Evolutionary conservation across 208 protist species (phyloP).

Genomic region (Vickermania ingenoplastis): DNA sequence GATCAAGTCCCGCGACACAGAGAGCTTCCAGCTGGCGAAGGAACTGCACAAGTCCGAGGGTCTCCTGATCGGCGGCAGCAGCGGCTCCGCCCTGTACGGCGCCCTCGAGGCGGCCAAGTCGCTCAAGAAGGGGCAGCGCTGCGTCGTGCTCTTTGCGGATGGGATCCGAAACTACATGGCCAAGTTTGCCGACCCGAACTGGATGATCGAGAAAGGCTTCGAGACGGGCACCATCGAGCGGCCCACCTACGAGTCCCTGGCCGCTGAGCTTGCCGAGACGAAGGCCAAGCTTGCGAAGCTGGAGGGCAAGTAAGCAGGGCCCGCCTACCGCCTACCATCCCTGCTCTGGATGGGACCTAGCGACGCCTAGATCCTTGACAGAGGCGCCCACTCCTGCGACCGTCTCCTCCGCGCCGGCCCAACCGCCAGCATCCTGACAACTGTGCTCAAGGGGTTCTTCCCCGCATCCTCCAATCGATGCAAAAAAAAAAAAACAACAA

Average conservation of each 20-base stretch:
- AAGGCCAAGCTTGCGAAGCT: slow-evolving; percentile 58
- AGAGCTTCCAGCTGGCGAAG: slow-evolving; percentile 91
- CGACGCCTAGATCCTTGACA: slow-evolving; percentile 10
- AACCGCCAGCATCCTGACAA: too few species aligned
- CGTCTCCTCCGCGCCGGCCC: too few species aligned
- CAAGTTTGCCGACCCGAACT: slow-evolving; percentile 94
- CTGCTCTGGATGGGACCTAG: too few species aligned
- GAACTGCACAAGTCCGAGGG: slow-evolving; percentile 93
- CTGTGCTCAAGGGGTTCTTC: too few species aligned
- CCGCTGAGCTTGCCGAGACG: slow-evolving; percentile 36
- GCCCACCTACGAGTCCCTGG: slow-evolving; percentile 72
- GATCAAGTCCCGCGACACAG: slow-evolving; percentile 91
- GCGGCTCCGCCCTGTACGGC: slow-evolving; percentile 85
- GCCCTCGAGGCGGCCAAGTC: slow-evolving; percentile 90
- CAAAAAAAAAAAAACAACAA: too few species aligned
- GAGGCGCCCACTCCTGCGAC: slow-evolving; percentile 13
- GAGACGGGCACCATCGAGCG: slow-evolving; percentile 48
- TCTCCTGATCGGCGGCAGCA: slow-evolving; percentile 92
- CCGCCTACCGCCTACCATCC: slow-evolving; percentile 4
- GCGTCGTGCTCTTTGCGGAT: slow-evolving; percentile 94
- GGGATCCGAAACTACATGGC: slow-evolving; percentile 97
- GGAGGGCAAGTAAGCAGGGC: slow-evolving; percentile 17
- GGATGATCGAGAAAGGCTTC: slow-evolving; percentile 94
- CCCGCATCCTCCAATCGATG: too few species aligned
- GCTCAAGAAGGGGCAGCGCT: slow-evolving; percentile 80